These are phyloP conservation scores for Udeniomyces megalosporus DNA, from an alignment of 768 basidiomycete species.

Conservation along the genomic window DNA sequence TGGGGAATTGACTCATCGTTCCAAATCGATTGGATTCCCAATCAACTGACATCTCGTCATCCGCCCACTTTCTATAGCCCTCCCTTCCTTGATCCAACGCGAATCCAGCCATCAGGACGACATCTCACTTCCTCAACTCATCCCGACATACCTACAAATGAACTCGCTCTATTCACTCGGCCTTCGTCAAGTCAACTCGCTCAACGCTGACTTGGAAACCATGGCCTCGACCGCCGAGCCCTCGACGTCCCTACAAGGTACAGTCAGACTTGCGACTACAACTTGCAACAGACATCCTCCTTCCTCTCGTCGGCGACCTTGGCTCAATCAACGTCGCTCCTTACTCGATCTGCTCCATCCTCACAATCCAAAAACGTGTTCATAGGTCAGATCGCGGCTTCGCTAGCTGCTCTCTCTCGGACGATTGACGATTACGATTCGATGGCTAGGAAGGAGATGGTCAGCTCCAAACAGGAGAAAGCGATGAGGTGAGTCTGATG, in stretches of 20 bases:
- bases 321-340: conserved; percentile 21
- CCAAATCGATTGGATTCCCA: no score
- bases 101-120: no score
- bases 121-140: no score
- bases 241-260: conserved; percentile 68
- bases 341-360: not conserved
- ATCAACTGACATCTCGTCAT: no score
- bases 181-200: conserved; percentile 73
- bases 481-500: conserved; percentile 50
- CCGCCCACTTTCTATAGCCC: no score
- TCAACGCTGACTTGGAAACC: conserved; percentile 71
- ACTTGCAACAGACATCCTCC: no score
- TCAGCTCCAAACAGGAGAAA: conserved; percentile 91
- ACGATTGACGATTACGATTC: conserved; percentile 95
- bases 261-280: no score
- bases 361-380: not conserved
- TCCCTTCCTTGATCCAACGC: no score
- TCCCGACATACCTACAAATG: no score
- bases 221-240: conserved; percentile 56
- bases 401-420: conserved; percentile 78
- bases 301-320: not conserved
- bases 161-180: conserved; percentile 90
- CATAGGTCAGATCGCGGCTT: conserved; percentile 93
- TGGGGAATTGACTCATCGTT: no score
- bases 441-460: conserved; percentile 90